phyloP scores from a whole-genome alignment of 495 filamentous ascomycete genomes.

The Hypomontagnella submonticulosa region DNA sequence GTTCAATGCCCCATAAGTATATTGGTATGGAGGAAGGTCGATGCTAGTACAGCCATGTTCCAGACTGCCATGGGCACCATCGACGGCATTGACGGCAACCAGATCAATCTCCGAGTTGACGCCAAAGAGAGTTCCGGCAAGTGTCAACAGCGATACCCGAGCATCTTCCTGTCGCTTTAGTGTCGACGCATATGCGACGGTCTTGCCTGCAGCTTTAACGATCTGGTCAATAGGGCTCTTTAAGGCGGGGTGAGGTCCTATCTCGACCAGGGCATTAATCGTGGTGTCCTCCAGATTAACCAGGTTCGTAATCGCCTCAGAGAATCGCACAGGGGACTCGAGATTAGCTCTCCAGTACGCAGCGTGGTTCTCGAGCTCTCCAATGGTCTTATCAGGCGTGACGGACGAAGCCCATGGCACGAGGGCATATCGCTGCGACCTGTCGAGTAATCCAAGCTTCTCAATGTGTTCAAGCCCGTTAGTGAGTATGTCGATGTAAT shows the following conservation, averaged over 20 bases:
- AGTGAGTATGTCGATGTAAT: conserved; percentile 46
- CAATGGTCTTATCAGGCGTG: not conserved
- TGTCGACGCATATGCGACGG: conserved; percentile 47
- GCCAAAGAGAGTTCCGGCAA: conserved; percentile 25
- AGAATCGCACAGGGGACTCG: conserved; percentile 53
- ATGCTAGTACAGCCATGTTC: conserved; percentile 6
- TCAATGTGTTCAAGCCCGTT: not conserved
- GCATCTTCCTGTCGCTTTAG: conserved; percentile 31
- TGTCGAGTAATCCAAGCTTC: not conserved
- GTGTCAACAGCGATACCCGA: conserved; percentile 1
- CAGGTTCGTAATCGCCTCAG: conserved; percentile 49
- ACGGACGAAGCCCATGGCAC: conserved; percentile 31
- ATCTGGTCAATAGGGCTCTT: conserved; percentile 51
- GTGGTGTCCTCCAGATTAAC: conserved; percentile 26
- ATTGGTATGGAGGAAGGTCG: conserved; percentile 27
- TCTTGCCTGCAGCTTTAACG: conserved; percentile 47
- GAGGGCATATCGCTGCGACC: not conserved
- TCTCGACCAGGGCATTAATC: conserved; percentile 55
- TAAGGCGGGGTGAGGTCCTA: conserved; percentile 69
- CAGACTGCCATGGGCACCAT: not conserved
- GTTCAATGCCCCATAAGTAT: conserved; percentile 7
- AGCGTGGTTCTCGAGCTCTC: not conserved
- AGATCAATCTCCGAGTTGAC: conserved; percentile 2
- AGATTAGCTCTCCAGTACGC: conserved; percentile 58
- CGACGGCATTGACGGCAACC: conserved; percentile 27